Conservation (phyloP, 116 monocot species). For the Cymodocea nodosa region DNA sequence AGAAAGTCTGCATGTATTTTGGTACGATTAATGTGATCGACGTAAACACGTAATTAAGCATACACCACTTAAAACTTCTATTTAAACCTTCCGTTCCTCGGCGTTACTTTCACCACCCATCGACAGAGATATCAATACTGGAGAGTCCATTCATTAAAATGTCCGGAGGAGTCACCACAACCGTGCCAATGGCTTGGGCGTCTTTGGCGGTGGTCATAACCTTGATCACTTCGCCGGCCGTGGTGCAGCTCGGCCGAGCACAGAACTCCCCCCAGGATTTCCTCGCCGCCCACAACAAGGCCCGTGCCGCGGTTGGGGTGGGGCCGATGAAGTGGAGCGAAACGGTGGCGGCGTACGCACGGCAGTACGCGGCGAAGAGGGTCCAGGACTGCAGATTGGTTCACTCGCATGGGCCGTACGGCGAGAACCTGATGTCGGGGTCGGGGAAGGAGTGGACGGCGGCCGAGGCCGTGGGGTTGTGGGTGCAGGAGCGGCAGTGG, state of each 20-base stretch:
- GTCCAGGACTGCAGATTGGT: slow-evolving; percentile 13
- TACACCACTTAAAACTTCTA: too few relatives aligned
- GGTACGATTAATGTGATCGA: too few relatives aligned
- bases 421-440: slow-evolving; percentile 19
- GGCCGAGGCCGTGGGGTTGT: slow-evolving; percentile 7
- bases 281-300: slow-evolving; percentile 4
- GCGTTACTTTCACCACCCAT: too few relatives aligned
- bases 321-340: slow-evolving; percentile 10
- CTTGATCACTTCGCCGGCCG: too few relatives aligned
- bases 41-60: too few relatives aligned
- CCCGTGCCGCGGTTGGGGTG: background rate
- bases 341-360: slow-evolving; percentile 19
- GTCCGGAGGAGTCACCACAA: too few relatives aligned
- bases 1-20: too few relatives aligned
- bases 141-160: too few relatives aligned
- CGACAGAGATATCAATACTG: too few relatives aligned
- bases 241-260: background rate
- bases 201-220: too few relatives aligned
- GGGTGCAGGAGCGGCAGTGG: slow-evolving; percentile 23
- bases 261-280: background rate
- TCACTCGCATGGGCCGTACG: background rate
- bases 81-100: too few relatives aligned
- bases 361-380: slow-evolving; percentile 13
- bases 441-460: slow-evolving; percentile 10
- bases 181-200: too few relatives aligned